Conservation (phyloP, 225 moss, liverwort and hornwort species). For the Ulota crispa region DNA sequence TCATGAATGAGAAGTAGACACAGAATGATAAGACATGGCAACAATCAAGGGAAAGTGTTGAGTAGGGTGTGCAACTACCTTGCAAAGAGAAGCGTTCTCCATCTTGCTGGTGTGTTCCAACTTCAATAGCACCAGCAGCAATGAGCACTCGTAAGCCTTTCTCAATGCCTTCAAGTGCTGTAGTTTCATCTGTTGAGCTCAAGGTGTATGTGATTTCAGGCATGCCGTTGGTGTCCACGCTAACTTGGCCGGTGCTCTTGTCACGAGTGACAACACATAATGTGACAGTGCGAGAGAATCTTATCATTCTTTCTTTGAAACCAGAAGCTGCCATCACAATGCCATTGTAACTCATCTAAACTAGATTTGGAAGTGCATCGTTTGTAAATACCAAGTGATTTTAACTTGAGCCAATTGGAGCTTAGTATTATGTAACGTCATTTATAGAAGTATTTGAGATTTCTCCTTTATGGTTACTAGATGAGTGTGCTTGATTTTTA, state of each 20-base stretch:
- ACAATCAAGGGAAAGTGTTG: background rate
- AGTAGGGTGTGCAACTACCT: background rate
- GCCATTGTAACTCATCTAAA: background rate
- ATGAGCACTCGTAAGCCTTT: conserved; percentile 61
- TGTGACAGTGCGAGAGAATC: conserved; percentile 62
- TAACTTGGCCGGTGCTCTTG: conserved; percentile 54
- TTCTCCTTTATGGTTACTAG: background rate
- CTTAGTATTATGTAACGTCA: too few relatives aligned
- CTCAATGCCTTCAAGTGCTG: conserved; percentile 42
- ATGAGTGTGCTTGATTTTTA: background rate
- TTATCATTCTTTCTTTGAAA: conserved; percentile 70
- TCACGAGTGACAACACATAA: conserved; percentile 66
- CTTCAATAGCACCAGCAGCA: conserved; percentile 72
- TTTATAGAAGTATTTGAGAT: background rate
- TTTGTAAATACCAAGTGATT: too few relatives aligned
- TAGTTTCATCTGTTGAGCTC: conserved; percentile 39
- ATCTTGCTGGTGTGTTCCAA: conserved; percentile 66
- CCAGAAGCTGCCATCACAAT: conserved; percentile 34
- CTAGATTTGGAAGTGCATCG: background rate
- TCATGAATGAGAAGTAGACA: background rate
- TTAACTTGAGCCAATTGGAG: background rate
- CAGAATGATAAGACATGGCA: background rate
- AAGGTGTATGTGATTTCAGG: conserved; percentile 43
- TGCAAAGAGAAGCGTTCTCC: conserved; percentile 52
- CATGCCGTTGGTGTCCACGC: conserved; percentile 27